Base-by-base conservation (phyloP, 2,329 filamentous ascomycete species). In the Tolypocladium cylindrosporum region DNA sequence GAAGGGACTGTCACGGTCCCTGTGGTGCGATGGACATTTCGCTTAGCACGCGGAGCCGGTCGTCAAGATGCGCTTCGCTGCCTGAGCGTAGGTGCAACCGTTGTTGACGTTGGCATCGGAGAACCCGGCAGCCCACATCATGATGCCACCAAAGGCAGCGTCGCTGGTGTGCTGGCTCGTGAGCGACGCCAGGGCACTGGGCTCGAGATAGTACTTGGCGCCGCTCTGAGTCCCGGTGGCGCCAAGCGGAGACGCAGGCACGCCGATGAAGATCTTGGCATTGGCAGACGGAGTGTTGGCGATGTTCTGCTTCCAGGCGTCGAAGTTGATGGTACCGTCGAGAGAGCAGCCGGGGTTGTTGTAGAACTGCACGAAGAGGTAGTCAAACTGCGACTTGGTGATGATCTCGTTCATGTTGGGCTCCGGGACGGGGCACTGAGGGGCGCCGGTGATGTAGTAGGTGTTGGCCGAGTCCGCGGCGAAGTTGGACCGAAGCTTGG, bases 291-390 rank as follows among this genome's bases (percentile, higher is more conserved):
- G 65, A 4, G 66, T 66, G 34, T 54, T 59, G 40, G 65, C 62
- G 51, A 68, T 61, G 57, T 64, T 65, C 27, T n/a, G 54, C 37
- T 63, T 63, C 67, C 67, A 69, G 51, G 64, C 61, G 57, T 66
- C 58, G 37, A 58, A 66, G 60, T 66, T 66, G 58, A 63, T 61
- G 3, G 58, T 56, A 3, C 60, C 59, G 53, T 62, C 60, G 11
- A 61, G 72, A 27, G 71, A 69, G 61, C 75, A 78, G 36, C 62
- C 65, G 0, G 69, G 67, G 64, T 79, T 79, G 66, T 79, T 79
- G 69, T 79, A 79, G 66, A 77, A 78, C 63, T 79, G 76, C 21
- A 78, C 67, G 61, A 72, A 77, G 9, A 79, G 63, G 54, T 69
- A 68, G 60, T 78, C 62, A 7, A 64, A 64, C 16, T 54, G 24